Conservation (phyloP, 257 asterid species). For the Ocimum tenuiflorum region DNA sequence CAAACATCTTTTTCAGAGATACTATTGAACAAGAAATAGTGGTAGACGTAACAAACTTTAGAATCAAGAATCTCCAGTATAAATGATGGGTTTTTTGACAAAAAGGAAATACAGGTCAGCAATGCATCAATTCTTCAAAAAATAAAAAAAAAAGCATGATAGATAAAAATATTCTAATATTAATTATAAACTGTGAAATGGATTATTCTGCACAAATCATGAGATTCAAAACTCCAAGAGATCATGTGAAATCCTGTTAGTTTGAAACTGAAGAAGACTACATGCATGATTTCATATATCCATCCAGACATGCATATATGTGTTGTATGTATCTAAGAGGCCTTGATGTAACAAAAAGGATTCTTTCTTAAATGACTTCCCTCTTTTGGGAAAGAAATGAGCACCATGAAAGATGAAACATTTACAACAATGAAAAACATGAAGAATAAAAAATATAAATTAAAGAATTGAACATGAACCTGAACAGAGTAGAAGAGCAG, state of each 20-base stretch:
- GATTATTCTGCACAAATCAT: not conserved
- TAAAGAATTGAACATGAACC: constrained; percentile 26
- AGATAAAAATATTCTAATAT: not conserved
- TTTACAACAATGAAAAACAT: not conserved
- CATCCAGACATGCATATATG: too few species aligned
- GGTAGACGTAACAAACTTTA: not conserved
- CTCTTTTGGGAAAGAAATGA: not conserved
- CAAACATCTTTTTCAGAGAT: too few species aligned
- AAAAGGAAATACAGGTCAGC: constrained; percentile 2
- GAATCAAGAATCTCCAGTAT: not conserved
- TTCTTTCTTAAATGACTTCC: not conserved
- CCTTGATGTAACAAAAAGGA: too few species aligned
- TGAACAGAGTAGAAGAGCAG: constrained; percentile 42
- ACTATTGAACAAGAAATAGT: not conserved
- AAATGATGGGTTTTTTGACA: constrained; percentile 10
- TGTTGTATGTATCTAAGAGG: too few species aligned
- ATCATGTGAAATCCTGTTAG: not conserved
- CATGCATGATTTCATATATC: constrained; percentile 3
- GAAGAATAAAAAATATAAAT: not conserved
- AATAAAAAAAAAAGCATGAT: not conserved
- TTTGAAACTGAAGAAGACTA: not conserved
- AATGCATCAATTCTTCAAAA: constrained; percentile 3
- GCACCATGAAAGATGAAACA: not conserved
- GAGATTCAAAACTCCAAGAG: not conserved
- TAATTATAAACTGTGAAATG: not conserved